Base-by-base conservation (phyloP, 306 rosid species). In the Pterocarpus macrocarpus region DNA sequence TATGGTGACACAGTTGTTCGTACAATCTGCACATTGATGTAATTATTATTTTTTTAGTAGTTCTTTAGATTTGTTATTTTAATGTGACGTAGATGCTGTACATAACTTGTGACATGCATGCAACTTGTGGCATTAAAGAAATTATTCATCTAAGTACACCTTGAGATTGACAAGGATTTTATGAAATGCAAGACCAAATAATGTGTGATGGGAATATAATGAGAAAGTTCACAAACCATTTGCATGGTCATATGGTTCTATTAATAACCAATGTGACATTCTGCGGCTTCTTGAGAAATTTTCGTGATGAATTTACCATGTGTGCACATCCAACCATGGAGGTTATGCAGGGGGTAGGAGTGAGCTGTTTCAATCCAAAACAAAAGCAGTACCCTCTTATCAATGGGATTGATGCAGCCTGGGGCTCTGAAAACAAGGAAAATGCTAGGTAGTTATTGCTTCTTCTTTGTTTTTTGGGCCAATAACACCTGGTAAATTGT, bases 331-430 rank as follows among this genome's bases (percentile, higher is more conserved):
- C 13, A 76, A 83, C 43, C 35, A 65, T 75, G 73, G 56, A 8
- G 7, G 35, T 14, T 38, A 81, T 81, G 87, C 87, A 95, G 99
- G 99, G 99, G 11, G 7, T 84, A 75, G 99, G 99, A 64, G 84
- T 95, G 45, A 90, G 55, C 84, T 8, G 84, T 63, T 95, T 95
- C 88, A 62, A 81, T 86, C 94, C 90, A 53, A 75, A 86, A 78
- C 69, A 34, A 80, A 87, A 77, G 9, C 68, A 75, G 45, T 91
- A 89, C 75, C 91, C 97, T 50, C 89, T 95, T 52, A 80, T 91
- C 36, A 86, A 83, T 44, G 99, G 97, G 14, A 57, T 16, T 45
- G 96, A 93, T 87, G 89, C 84, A 35, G 94, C 99, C 33, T 56
- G 2, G 43, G 50, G 56, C 88, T 22, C 90, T 4, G 41, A 62